These are phyloP conservation scores for Leucosporidium creatinivorum DNA, from an alignment of 768 basidiomycete species.

Conservation along the genomic window DNA sequence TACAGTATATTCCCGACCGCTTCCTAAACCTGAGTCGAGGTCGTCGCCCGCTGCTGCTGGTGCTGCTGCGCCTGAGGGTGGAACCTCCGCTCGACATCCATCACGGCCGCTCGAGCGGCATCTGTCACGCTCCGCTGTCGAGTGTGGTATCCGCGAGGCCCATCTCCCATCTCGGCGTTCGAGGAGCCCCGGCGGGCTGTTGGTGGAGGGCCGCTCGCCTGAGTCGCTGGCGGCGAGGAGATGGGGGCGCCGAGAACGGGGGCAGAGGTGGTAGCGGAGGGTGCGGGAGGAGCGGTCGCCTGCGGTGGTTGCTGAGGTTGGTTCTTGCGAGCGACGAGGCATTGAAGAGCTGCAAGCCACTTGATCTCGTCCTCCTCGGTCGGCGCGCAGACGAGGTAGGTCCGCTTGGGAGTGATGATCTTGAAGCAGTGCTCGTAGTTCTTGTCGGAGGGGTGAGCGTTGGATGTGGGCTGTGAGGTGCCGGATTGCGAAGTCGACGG, in stretches of 20 bases:
- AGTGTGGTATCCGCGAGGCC: not conserved
- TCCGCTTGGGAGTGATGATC: slow-evolving; percentile 88
- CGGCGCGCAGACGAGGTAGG: slow-evolving; percentile 81
- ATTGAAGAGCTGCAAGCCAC: slow-evolving; percentile 91
- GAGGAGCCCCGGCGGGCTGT: not conserved
- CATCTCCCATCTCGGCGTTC: not conserved
- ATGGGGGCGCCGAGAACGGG: not conserved
- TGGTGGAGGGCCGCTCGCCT: too few relatives aligned
- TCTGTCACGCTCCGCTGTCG: slow-evolving; percentile 41
- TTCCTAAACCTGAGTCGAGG: too few relatives aligned
- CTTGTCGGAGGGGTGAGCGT: slow-evolving; percentile 37
- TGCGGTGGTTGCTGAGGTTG: not conserved
- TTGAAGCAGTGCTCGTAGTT: slow-evolving; percentile 71
- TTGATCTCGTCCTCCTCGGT: slow-evolving; percentile 96
- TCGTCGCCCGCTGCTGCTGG: too few relatives aligned
- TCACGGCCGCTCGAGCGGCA: slow-evolving; percentile 42
- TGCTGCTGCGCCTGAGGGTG: slow-evolving; percentile 13
- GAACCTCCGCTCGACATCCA: slow-evolving; percentile 42
- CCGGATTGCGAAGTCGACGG: not conserved
- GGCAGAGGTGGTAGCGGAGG: not conserved
- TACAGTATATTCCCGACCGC: too few relatives aligned
- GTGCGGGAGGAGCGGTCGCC: not conserved
- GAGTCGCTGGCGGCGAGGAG: not conserved
- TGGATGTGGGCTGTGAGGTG: not conserved
- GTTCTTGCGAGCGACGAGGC: slow-evolving; percentile 52